Conservation (phyloP, 2,329 filamentous ascomycete species). For the Aspergillus costaricaensis region DNA sequence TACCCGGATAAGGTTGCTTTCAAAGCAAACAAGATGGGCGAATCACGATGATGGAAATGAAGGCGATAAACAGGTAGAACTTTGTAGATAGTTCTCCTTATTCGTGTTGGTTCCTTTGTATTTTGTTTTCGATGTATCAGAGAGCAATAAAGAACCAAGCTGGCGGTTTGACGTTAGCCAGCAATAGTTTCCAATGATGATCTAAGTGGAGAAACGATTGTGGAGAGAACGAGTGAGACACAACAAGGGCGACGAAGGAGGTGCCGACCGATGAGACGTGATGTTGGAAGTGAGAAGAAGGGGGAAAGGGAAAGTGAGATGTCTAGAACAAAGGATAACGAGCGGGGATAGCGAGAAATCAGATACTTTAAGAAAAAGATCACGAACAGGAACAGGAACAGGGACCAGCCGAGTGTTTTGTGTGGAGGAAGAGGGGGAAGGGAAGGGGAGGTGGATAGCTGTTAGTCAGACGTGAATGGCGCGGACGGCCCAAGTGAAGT, state of each 20-base stretch:
- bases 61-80: neutral
- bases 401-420: too few relatives aligned
- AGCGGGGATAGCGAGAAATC: neutral
- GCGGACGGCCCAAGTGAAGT: neutral
- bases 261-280: neutral
- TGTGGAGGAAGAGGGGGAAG: neutral
- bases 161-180: neutral
- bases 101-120: neutral
- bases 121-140: neutral
- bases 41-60: neutral
- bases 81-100: neutral
- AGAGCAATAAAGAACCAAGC: neutral
- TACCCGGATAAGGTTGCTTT: constrained; percentile 14
- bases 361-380: neutral
- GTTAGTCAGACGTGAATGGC: neutral
- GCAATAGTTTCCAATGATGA: neutral
- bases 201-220: neutral
- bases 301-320: constrained; percentile 2
- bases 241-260: constrained; percentile 2
- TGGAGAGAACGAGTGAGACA: constrained; percentile 1
- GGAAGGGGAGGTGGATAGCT: neutral
- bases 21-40: constrained; percentile 17
- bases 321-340: constrained; percentile 7
- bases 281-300: neutral
- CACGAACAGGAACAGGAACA: too few relatives aligned